These are phyloP conservation scores for Endotrypanum monterogeii DNA, from an alignment of 208 protist genomes.

Conservation along the genomic window DNA sequence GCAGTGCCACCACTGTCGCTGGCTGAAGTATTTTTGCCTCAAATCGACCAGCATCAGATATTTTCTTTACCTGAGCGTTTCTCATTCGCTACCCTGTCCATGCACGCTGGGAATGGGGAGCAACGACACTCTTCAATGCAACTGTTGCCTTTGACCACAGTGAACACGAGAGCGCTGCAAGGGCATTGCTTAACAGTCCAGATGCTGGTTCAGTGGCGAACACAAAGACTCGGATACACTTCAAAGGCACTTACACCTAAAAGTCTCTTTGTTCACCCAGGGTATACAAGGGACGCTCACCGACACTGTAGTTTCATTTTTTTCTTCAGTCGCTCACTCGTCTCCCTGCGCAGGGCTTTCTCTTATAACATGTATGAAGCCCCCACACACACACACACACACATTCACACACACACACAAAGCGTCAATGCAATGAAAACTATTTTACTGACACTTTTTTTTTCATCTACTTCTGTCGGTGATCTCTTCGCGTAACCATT, in stretches of 20 bases:
- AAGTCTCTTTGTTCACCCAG: background rate
- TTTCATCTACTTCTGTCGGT: background rate
- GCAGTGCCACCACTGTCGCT: background rate
- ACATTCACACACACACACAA: background rate
- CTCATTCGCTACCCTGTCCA: background rate
- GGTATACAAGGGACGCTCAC: no score
- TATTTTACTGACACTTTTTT: background rate
- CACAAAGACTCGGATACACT: background rate
- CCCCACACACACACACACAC: constrained; percentile 3
- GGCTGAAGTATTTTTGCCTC: background rate
- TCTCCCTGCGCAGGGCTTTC: background rate
- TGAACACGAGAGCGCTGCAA: background rate
- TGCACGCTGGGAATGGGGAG: no score
- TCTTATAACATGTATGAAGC: background rate
- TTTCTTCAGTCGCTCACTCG: background rate
- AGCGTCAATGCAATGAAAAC: background rate
- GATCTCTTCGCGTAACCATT: background rate
- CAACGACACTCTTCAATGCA: background rate
- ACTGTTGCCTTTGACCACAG: background rate
- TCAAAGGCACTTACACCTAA: background rate
- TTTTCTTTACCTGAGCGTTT: no score
- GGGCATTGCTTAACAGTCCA: background rate
- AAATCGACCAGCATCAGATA: no score
- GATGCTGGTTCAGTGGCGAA: background rate
- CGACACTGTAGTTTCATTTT: no score